Base-by-base conservation (phyloP, 1,284 basidiomycete genomes). In the Leccinum pachyderme region DNA sequence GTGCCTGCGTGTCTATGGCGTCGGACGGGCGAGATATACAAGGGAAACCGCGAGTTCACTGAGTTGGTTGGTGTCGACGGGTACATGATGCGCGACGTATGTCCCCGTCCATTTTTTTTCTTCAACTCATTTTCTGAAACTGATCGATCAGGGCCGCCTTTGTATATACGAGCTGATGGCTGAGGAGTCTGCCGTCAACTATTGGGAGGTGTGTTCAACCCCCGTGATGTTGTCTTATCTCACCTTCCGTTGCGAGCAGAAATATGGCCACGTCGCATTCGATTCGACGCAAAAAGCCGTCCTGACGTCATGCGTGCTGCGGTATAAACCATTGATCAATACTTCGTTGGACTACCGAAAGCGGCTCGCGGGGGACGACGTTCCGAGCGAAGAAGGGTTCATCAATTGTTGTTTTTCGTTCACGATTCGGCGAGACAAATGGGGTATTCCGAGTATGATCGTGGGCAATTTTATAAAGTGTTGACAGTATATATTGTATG, bases 131-230 rank as follows among this genome's bases (percentile, higher is more conserved):
- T 46, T 52, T 44, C 29, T 48, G 3, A 49, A 22, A 27, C 22
- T 32, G 37, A 49, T 52, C 25, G 57, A 4, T 55, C 8, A 91
- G 78, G 96, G 96, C 1, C 86, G 93, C 49, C 73, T 98, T 46
- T 97, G 95, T 65, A 98, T 99, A 53, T 98, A 98, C 74, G 96
- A 99, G 72, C 81, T 98, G 52, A 95, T 96, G 93, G 90, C 92
- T 3, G 92, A 96, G 71, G 95, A 98, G 70, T 91, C 89, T 5
- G 94, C 95, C 2, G 95, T 98, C 25, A 95, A 98, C 71, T 99
- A 97, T 69, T 98, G 93, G 92, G 93, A 96, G 89, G 93, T 91
- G 78, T 68, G 50, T 41, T 59, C 25, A 24, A 0, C n/a, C 9
- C 1, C 5, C 7, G 11, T 2, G 7, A 24, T 9, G 18, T 58